Evolutionary conservation across 2,329 filamentous ascomycete genomes (phyloP).

Genomic region (Ophiosphaerella korrae): DNA sequence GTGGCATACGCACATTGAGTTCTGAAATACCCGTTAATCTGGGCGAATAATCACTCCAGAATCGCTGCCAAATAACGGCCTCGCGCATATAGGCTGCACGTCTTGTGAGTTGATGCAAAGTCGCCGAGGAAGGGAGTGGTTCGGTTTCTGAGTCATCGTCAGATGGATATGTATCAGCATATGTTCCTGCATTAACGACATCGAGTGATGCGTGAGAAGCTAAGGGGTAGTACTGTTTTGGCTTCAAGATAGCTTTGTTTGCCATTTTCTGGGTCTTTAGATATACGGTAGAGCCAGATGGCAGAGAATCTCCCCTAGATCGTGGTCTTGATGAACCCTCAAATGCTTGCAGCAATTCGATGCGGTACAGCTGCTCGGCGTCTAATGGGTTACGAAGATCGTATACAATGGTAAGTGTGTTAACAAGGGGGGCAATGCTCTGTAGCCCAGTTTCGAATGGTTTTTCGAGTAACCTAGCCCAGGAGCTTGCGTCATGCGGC

Average conservation of each 20-base stretch:
- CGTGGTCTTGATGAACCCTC: neutral
- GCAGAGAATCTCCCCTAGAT: neutral
- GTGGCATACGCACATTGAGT: slow-evolving; percentile 31
- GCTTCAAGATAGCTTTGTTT: neutral
- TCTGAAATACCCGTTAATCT: slow-evolving; percentile 16
- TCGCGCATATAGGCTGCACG: slow-evolving; percentile 26
- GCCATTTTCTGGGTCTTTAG: slow-evolving; percentile 13
- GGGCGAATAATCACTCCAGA: slow-evolving; percentile 27
- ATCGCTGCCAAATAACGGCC: slow-evolving; percentile 30
- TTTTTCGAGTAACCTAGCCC: slow-evolving; percentile 15
- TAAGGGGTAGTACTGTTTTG: neutral
- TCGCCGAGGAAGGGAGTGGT: neutral
- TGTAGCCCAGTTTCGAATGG: slow-evolving; percentile 20
- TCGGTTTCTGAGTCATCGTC: neutral
- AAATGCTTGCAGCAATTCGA: slow-evolving; percentile 9
- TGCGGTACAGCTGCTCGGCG: slow-evolving; percentile 11
- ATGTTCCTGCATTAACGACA: slow-evolving; percentile 10
- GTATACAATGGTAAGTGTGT: slow-evolving; percentile 31
- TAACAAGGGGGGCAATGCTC: slow-evolving; percentile 19
- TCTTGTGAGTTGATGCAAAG: slow-evolving; percentile 10
- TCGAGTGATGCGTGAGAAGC: neutral
- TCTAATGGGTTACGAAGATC: slow-evolving; percentile 30
- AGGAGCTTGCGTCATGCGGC: slow-evolving; percentile 16
- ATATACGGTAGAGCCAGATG: no score
- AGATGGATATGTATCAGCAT: neutral